Conservation (phyloP, 2,329 filamentous ascomycete species). For the Penicillium sp. region DNA sequence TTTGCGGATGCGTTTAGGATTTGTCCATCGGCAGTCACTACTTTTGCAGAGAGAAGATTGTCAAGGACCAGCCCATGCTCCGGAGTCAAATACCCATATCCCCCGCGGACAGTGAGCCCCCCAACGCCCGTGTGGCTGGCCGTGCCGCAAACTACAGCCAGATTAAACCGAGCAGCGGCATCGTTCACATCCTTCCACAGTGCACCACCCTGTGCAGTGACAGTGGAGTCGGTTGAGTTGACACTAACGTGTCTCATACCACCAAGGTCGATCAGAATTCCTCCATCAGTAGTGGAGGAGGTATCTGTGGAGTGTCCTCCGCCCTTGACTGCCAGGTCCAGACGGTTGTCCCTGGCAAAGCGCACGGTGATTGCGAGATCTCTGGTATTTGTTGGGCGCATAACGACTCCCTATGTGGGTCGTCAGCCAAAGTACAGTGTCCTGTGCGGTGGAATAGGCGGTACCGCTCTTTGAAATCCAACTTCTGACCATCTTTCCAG, state of each 20-base stretch:
- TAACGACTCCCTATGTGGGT: not conserved
- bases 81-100: constrained; percentile 55
- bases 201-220: constrained; percentile 52
- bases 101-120: constrained; percentile 56
- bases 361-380: not conserved
- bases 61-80: constrained; percentile 54
- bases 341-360: not conserved
- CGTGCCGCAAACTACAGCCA: constrained; percentile 60
- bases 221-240: constrained; percentile 43
- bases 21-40: constrained; percentile 38
- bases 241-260: constrained; percentile 52
- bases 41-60: constrained; percentile 38
- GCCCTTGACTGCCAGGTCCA: constrained; percentile 45
- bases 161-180: constrained; percentile 47
- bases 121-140: constrained; percentile 61
- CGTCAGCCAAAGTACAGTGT: not conserved
- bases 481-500: not conserved
- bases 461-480: not conserved
- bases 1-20: constrained; percentile 34
- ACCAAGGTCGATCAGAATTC: constrained; percentile 56
- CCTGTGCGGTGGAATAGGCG: not conserved
- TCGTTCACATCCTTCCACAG: constrained; percentile 55
- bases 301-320: constrained; percentile 57
- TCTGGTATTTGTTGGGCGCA: not conserved
- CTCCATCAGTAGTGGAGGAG: constrained; percentile 49